A percentile compares a stretch with the other conserved stretches of the same genome.
These are phyloP conservation scores for Citrus inodora DNA, from an alignment of 345 rosid genomes.

Conservation along the genomic window DNA sequence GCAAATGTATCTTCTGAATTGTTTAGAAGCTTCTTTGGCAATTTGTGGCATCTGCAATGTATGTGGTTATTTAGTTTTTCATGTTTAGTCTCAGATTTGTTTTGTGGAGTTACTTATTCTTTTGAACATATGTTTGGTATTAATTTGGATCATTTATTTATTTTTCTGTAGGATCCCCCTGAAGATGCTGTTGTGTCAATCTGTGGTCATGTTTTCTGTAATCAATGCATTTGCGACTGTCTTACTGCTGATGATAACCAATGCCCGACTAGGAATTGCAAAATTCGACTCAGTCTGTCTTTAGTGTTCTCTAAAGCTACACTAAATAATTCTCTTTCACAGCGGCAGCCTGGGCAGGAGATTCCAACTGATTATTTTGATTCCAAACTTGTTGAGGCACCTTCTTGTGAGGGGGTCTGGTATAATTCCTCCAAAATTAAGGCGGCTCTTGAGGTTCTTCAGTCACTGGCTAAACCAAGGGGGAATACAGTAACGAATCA, in stretches of 20 bases:
- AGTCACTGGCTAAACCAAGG: constrained; percentile 48
- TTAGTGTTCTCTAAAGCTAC: constrained; percentile 54
- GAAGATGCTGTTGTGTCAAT: constrained; percentile 91
- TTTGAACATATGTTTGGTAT: neutral
- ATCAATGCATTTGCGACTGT: constrained; percentile 78
- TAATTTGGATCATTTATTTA: neutral
- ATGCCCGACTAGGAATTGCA: constrained; percentile 69
- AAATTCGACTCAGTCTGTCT: constrained; percentile 44
- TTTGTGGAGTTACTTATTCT: neutral
- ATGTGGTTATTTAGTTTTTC: constrained; percentile 25
- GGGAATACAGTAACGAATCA: constrained; percentile 19
- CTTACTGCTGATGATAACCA: constrained; percentile 68
- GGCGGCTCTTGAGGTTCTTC: constrained; percentile 81
- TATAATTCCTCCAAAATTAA: constrained; percentile 81
- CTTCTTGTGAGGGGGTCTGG: constrained; percentile 26
- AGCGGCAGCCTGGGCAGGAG: constrained; percentile 31
- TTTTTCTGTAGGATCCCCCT: constrained; percentile 71
- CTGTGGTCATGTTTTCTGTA: constrained; percentile 95
- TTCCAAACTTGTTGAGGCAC: constrained; percentile 32
- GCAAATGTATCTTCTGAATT: constrained; percentile 39
- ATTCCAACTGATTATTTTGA: constrained; percentile 26
- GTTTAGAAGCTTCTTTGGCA: constrained; percentile 72
- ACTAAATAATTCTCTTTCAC: constrained; percentile 37
- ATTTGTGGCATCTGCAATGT: constrained; percentile 94
- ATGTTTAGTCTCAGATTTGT: neutral